Conservation (phyloP, 2,329 filamentous ascomycete species). For the Myriosclerotinia duriaeana region DNA sequence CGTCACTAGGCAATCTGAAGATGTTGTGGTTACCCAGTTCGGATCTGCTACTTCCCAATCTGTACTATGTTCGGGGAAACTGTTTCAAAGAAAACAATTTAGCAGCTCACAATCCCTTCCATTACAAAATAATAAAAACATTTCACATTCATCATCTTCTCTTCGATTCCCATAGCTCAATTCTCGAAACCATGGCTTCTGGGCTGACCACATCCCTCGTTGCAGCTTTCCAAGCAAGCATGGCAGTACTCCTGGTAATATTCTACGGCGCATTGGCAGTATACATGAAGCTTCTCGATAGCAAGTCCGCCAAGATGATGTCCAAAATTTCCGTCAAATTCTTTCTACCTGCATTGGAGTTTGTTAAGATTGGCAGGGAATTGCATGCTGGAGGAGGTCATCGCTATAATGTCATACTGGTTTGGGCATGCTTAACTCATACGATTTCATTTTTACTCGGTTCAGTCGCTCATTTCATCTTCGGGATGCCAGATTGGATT, state of each 20-base stretch:
- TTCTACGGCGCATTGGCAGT: slow-evolving; percentile 47
- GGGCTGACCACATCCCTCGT: slow-evolving; percentile 45
- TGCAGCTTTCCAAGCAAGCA: slow-evolving; percentile 48
- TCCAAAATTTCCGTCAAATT: slow-evolving; percentile 50
- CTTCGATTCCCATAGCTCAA: background rate
- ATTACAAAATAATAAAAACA: background rate
- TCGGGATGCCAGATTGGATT: slow-evolving; percentile 49
- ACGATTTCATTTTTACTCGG: slow-evolving; percentile 46
- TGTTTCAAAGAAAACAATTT: background rate
- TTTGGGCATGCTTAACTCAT: slow-evolving; percentile 47
- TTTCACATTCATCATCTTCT: background rate
- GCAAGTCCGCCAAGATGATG: slow-evolving; percentile 44
- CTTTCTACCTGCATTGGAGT: slow-evolving; percentile 49
- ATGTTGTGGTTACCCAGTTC: background rate
- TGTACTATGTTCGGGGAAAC: background rate
- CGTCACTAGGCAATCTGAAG: background rate
- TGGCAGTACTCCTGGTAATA: slow-evolving; percentile 51
- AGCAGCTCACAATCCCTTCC: too few relatives aligned
- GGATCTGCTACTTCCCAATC: background rate
- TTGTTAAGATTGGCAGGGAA: slow-evolving; percentile 48
- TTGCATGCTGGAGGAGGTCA: slow-evolving; percentile 42
- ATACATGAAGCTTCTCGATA: slow-evolving; percentile 43
- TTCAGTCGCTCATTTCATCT: slow-evolving; percentile 41
- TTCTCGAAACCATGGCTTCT: slow-evolving; percentile 14
- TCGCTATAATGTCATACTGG: slow-evolving; percentile 44